These are phyloP conservation scores for Amanita bisporigera DNA, from an alignment of 1,284 basidiomycete genomes.

Conservation along the genomic window DNA sequence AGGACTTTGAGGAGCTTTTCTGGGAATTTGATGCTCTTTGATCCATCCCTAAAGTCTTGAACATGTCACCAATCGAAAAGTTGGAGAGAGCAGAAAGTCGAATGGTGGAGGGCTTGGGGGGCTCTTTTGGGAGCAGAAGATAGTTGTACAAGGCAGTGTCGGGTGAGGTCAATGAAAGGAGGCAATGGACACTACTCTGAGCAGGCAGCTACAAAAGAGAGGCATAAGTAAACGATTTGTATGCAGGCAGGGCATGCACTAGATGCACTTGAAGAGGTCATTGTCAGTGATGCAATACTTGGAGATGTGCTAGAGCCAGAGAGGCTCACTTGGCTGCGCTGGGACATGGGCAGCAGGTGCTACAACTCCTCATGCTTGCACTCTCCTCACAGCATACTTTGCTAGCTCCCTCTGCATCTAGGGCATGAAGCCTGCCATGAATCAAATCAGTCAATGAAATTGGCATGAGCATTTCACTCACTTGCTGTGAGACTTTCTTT, in stretches of 20 bases:
- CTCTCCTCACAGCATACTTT: slow-evolving; percentile 82
- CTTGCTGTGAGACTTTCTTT: slow-evolving; percentile 76
- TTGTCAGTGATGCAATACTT: slow-evolving; percentile 80
- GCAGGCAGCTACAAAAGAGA: slow-evolving; percentile 60
- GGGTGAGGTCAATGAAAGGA: slow-evolving; percentile 17
- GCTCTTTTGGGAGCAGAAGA: slow-evolving; percentile 67
- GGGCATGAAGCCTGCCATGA: slow-evolving; percentile 67
- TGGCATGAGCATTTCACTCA: slow-evolving; percentile 43
- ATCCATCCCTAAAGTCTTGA: slow-evolving; percentile 77
- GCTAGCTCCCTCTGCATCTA: slow-evolving; percentile 79
- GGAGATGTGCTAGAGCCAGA: slow-evolving; percentile 60
- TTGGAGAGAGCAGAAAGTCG: slow-evolving; percentile 75
- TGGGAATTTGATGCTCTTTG: slow-evolving; percentile 88
- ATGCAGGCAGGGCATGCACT: neutral
- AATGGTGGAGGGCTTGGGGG: slow-evolving; percentile 43
- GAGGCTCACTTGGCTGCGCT: slow-evolving; percentile 64
- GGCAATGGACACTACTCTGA: slow-evolving; percentile 74
- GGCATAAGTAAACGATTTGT: neutral
- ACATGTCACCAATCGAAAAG: slow-evolving; percentile 84
- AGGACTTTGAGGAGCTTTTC: slow-evolving; percentile 90
- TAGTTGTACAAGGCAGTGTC: slow-evolving; percentile 48
- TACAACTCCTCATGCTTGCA: slow-evolving; percentile 20
- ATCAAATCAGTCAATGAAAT: neutral
- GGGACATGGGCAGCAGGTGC: slow-evolving; percentile 53
- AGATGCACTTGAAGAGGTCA: slow-evolving; percentile 74